Evolutionary conservation across 225 moss, liverwort and hornwort species (phyloP), one percentile per base, ranked within the genome.

Genomic region (Sphagnum tenellum): DNA sequence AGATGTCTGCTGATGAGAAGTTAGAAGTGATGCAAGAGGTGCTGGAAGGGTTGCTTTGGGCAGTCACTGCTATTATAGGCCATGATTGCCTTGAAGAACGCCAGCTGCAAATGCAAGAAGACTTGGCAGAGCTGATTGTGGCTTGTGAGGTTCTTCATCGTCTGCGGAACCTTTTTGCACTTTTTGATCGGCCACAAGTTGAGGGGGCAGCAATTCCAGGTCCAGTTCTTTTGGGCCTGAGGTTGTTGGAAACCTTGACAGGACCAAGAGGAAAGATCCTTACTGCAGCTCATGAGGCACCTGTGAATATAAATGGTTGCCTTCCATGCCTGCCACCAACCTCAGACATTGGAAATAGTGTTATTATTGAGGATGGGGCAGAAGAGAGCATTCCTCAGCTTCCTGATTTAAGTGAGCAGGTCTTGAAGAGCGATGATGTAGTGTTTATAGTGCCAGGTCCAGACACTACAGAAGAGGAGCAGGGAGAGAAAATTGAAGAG

Each of bases 111-210:
- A 80, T 83, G 53, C 77, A 80, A 66, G 77, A 83, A 55, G 74
- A 80, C 9, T 45, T 83, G 6, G 74, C 67, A 55, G 59, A 83
- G 71, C 47, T 83, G 57, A 71, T 83, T 45, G 69, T 83, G 46
- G 70, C 72, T 65, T 77, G 58, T 63, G 63, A 72, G 62, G 64
- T 80, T 49, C 64, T 76, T 11, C 72, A 83, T 61, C 63, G 74
- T 52, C 0, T 80, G 0, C 67, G 67, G 55, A 67, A 67, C 4
- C 45, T 72, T 3, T 74, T 83, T 72, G 55, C 11, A 50, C 0
- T 77, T 44, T 77, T 67, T 65, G 70, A 70, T 63, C 66, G 77
- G 69, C 77, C 74, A 46, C 64, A 76, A 76, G 57, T 64, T 2
- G 74, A 79, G 62, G 64, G 74, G 66, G 62, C 5, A 48, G 7